These are phyloP conservation scores for Cyberlindnera mississippiensis DNA, from an alignment of 805 yeast species.

Conservation along the genomic window DNA sequence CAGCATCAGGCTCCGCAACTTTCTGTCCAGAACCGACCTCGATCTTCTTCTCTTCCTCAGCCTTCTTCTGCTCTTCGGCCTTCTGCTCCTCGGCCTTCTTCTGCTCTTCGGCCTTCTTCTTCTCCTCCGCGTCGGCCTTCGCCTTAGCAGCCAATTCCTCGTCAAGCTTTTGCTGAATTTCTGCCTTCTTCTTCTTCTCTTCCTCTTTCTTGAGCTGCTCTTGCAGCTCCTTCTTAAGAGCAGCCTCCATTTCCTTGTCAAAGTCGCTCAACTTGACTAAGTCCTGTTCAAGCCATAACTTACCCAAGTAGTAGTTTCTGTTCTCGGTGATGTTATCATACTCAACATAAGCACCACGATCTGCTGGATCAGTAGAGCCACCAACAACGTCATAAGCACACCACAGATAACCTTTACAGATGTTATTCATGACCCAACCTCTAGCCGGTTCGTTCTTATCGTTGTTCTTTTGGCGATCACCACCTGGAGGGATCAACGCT, in stretches of 20 bases:
- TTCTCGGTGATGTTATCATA: constrained; percentile 24
- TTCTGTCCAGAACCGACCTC: neutral
- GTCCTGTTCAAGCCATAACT: constrained; percentile 27
- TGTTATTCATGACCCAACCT: constrained; percentile 49
- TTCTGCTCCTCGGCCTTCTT: neutral
- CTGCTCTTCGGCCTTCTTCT: constrained; percentile 2
- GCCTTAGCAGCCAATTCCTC: neutral
- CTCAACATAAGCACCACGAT: constrained; percentile 24
- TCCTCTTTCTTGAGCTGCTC: neutral
- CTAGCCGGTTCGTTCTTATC: constrained; percentile 40
- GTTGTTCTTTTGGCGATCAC: constrained; percentile 26
- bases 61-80: constrained; percentile 3
- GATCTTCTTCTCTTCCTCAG: neutral
- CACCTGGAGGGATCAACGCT: constrained; percentile 49
- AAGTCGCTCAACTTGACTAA: constrained; percentile 20
- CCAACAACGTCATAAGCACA: constrained; percentile 59
- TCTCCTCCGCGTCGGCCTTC: neutral
- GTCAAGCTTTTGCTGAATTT: neutral
- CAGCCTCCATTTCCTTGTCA: constrained; percentile 11
- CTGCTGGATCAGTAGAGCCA: constrained; percentile 23
- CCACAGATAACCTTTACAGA: constrained; percentile 55
- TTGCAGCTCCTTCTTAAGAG: constrained; percentile 4
- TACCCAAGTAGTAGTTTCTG: constrained; percentile 26
- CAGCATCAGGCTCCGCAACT: neutral
- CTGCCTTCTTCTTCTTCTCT: constrained; percentile 1